These are phyloP conservation scores for Rhizopogon vulgaris DNA, from an alignment of 768 basidiomycete genomes.

Conservation along the genomic window DNA sequence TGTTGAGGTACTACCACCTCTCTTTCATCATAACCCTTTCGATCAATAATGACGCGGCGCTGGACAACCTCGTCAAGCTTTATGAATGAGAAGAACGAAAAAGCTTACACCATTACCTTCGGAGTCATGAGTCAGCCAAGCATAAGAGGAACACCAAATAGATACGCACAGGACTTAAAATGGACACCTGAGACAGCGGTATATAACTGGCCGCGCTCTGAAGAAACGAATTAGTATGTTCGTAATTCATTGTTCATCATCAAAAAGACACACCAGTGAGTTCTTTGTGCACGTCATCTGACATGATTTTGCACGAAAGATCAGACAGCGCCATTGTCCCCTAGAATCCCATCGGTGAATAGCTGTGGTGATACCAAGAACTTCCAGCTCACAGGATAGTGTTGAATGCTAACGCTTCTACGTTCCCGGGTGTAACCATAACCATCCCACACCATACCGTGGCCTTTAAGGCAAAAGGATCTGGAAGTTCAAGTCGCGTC, in stretches of 20 bases:
- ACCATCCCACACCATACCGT: constrained; percentile 8
- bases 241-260: not conserved
- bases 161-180: constrained; percentile 10
- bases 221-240: not conserved
- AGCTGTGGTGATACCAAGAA: not conserved
- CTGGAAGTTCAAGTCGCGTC: not conserved
- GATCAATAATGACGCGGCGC: not conserved
- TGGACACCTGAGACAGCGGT: constrained; percentile 10
- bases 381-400: constrained; percentile 5
- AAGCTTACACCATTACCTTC: not conserved
- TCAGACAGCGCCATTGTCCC: constrained; percentile 7
- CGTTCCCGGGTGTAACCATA: not conserved
- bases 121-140: not conserved
- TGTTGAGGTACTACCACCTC: too few relatives aligned
- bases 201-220: constrained; percentile 10
- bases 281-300: constrained; percentile 1
- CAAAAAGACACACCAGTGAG: constrained; percentile 6
- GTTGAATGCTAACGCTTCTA: not conserved
- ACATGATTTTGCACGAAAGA: constrained; percentile 8
- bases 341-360: constrained; percentile 1
- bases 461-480: not conserved
- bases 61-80: not conserved
- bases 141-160: not conserved
- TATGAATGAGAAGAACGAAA: not conserved
- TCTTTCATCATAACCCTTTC: not conserved